Evolutionary conservation across 2,329 filamentous ascomycete genomes (phyloP).

Genomic region (Colletotrichum gloeosporioides): DNA sequence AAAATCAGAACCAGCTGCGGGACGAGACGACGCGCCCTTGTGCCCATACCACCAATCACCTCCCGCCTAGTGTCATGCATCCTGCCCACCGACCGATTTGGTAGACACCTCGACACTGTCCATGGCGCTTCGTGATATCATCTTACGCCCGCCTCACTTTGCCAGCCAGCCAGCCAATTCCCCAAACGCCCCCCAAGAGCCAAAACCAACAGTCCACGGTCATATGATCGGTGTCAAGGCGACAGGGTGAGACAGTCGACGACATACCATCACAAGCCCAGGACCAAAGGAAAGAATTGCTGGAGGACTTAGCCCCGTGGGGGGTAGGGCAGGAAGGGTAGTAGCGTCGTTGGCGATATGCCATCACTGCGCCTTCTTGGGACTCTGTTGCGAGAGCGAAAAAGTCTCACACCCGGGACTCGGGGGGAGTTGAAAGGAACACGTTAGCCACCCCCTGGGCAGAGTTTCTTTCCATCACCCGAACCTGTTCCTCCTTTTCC

Average conservation of each 20-base stretch:
- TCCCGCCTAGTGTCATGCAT: constrained; percentile 11
- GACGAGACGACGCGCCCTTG: constrained; percentile 1
- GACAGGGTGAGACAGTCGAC: constrained; percentile 6
- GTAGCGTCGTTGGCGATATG: not conserved
- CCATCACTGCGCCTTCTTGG: not conserved
- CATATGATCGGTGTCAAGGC: not conserved
- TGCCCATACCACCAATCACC: constrained; percentile 12
- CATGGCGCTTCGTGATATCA: constrained; percentile 20
- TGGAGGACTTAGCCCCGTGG: not conserved
- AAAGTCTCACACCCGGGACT: not conserved
- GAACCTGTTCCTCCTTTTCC: not conserved
- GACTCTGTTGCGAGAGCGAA: not conserved
- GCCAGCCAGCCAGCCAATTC: not conserved
- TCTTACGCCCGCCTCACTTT: constrained; percentile 19
- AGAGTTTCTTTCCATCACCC: not conserved
- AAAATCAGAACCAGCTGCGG: not conserved
- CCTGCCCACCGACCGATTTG: constrained; percentile 1
- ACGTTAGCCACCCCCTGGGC: not conserved
- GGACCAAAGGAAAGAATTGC: not conserved
- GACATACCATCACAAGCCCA: not conserved
- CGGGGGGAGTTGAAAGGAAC: not conserved
- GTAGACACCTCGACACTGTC: not conserved
- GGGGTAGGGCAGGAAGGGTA: not conserved
- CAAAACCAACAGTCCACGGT: not conserved
- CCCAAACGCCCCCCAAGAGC: not conserved